Base-by-base conservation (phyloP, 176 grass and related monocot species). In the Neostapfia colusana region DNA sequence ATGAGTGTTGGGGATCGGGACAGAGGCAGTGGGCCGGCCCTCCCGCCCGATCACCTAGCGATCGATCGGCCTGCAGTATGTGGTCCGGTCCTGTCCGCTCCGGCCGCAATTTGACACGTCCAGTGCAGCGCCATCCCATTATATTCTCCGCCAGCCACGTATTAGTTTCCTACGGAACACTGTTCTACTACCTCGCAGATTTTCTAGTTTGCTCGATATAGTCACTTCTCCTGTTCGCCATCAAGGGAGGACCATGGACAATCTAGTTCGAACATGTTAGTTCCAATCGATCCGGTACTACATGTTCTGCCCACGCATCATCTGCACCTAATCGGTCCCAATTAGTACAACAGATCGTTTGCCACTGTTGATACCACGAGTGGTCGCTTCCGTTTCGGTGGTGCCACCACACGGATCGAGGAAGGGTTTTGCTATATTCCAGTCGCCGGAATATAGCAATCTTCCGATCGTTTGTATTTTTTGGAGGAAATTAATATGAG, bases 1-100 rank as follows among this genome's bases (percentile, higher is more conserved):
- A 85, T 36, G 67, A 28, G 81, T 76, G 84, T 75, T 77, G 84
- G 58, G 75, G 88, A 21, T 63, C 1, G 59, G 2, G 35, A 28
- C 42, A 55, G 43, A 40, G 28, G 1, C 16, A 34, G 40, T 55
- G 80, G 74, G 62, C 74, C 67, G 20, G n/a, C n/a, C n/a, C n/a
- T n/a, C n/a, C n/a, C n/a, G 7, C 13, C 16, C 18, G 34, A 49
- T n/a, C n/a, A n/a, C 31, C 3, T n/a, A n/a, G n/a, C n/a, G n/a
- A 34, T 45, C 44, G 26, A 70, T 51, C 68, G 45, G 37, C 43
- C 66, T 70, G 82, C 74, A 27, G 20, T 69, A 62, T 25, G 72
- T 71, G 48, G 49, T 73, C 73, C 42, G 50, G 63, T 67, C 17
- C 44, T 18, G 69, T 54, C 70, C 60, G 18, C 49, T 20, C 17